A percentile compares a stretch with the other conserved stretches of the same genome.
Evolutionary conservation across 1,284 basidiomycete species (phyloP).

Genomic region (Trichosporon sp.): DNA sequence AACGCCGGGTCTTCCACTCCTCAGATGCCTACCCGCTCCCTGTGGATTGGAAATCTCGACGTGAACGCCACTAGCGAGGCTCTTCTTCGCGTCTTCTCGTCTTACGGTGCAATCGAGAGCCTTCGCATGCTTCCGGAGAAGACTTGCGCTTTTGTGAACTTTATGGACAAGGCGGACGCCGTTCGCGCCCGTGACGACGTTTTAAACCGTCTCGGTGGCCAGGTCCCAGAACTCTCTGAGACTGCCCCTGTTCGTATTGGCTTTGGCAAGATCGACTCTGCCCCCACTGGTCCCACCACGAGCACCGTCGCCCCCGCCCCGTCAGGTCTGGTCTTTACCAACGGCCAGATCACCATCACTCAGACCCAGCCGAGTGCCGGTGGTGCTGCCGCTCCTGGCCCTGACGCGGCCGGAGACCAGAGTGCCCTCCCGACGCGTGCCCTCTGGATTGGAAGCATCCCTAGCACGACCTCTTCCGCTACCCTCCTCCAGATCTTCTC

Average conservation of each 20-base stretch:
- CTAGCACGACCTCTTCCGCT: conserved; percentile 86
- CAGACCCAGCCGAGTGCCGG: conserved; percentile 32
- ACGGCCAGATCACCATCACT: conserved; percentile 54
- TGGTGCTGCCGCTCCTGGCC: conserved; percentile 30
- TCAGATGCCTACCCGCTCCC: conserved; percentile 87
- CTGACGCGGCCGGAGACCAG: conserved; percentile 34
- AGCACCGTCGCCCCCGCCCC: conserved; percentile 64
- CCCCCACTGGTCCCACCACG: conserved; percentile 76
- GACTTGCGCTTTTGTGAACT: conserved; percentile 99
- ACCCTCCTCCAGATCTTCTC: conserved; percentile 83
- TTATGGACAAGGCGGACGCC: conserved; percentile 90
- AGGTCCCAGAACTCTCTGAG: conserved; percentile 83
- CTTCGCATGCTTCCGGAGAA: conserved; percentile 92
- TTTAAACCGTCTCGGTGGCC: conserved; percentile 87
- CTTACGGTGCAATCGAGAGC: conserved; percentile 95
- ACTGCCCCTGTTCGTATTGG: conserved; percentile 94
- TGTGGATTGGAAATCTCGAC: conserved; percentile 98
- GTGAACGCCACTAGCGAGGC: conserved; percentile 90
- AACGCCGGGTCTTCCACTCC: conserved; percentile 49
- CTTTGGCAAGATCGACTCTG: conserved; percentile 94
- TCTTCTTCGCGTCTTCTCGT: conserved; percentile 89
- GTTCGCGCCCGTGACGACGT: conserved; percentile 96
- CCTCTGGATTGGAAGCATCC: conserved; percentile 94
- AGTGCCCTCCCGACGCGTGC: conserved; percentile 81
- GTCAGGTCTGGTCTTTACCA: conserved; percentile 60